Conservation (phyloP, 1,284 basidiomycete species). For the Laetiporus sulphureus region DNA sequence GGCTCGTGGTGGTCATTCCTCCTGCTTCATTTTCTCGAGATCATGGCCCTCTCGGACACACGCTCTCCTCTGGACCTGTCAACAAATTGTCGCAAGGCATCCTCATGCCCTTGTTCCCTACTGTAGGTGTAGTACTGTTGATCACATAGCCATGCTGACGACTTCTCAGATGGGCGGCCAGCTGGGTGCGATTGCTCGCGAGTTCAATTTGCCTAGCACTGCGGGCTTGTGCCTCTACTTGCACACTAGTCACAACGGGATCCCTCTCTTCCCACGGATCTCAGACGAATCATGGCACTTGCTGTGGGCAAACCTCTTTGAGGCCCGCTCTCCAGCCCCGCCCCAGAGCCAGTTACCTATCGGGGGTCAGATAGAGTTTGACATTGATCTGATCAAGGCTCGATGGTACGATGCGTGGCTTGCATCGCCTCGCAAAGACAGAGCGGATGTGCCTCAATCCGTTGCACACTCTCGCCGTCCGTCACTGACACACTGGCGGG, state of each 20-base stretch:
- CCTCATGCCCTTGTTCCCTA: conserved; percentile 69
- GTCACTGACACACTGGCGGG: conserved; percentile 42
- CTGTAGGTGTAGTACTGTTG: conserved; percentile 37
- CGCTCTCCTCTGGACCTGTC: conserved; percentile 51
- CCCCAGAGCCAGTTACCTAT: conserved; percentile 45
- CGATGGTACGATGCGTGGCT: conserved; percentile 72
- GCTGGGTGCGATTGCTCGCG: conserved; percentile 67
- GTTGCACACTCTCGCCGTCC: conserved; percentile 33
- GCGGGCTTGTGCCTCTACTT: conserved; percentile 69
- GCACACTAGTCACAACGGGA: conserved; percentile 49
- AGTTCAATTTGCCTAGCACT: conserved; percentile 74
- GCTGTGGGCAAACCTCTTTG: conserved; percentile 61
- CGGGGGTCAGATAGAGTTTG: conserved; percentile 69
- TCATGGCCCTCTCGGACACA: conserved; percentile 54
- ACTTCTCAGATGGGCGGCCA: conserved; percentile 60
- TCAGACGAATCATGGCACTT: conserved; percentile 72
- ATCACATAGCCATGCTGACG: conserved; percentile 2
- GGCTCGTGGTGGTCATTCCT: conserved; percentile 64
- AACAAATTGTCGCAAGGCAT: conserved; percentile 60
- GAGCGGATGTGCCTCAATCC: conserved; percentile 36
- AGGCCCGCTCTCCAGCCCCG: conserved; percentile 33
- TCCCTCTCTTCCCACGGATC: conserved; percentile 57
- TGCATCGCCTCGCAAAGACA: conserved; percentile 39
- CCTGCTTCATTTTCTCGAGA: conserved; percentile 51
- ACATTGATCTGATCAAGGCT: conserved; percentile 64